Base-by-base conservation (phyloP, 768 basidiomycete species). In the Calocera viscosa region DNA sequence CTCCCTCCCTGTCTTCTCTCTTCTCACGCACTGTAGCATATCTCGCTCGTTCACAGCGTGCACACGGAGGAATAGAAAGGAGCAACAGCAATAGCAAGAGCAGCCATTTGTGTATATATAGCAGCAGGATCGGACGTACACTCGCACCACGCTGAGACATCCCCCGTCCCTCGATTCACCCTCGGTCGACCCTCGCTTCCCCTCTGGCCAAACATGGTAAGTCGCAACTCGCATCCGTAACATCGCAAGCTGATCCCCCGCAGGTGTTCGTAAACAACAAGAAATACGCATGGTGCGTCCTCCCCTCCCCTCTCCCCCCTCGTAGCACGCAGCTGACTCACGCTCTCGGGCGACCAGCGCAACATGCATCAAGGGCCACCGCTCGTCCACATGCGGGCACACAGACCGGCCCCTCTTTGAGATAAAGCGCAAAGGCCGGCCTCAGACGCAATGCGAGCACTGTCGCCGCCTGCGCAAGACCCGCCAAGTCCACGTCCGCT, bases 331-430 rank as follows among this genome's bases (percentile, higher is more conserved):
- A 63, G 19, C 26, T 26, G 7, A 38, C 35, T 64, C 24, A 64
- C 40, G 8, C 34, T 38, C 32, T 10, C 24, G 2, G 5, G 5
- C 11, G 2, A 30, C 24, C 72, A 94, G 93, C 76, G 89, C 89
- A 79, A 88, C 91, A 14, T 96, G 94, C 76, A 94, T 94, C 74
- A 94, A 94, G 77, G 94, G 94, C 0, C 93, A 96, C 73, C 86
- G 94, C 65, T 94, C 93, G 14, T 92, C 91, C 1, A 85, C 85
- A 16, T 96, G 94, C 75, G 83, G 83, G 63, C 94, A 96, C 74
- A 85, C 85, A 33, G 90, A 92, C 71, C 81, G 94, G 22, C 91
- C 92, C 2, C 80, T 96, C n/a, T 93, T 90, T 69, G 91, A 94
- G 75, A 86, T 95, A 67, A 91, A 93, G 81, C 90, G 89, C 80